Evolutionary conservation across 169 alveolate genomes (phyloP).

Genomic region (Besnoitia besnoiti): DNA sequence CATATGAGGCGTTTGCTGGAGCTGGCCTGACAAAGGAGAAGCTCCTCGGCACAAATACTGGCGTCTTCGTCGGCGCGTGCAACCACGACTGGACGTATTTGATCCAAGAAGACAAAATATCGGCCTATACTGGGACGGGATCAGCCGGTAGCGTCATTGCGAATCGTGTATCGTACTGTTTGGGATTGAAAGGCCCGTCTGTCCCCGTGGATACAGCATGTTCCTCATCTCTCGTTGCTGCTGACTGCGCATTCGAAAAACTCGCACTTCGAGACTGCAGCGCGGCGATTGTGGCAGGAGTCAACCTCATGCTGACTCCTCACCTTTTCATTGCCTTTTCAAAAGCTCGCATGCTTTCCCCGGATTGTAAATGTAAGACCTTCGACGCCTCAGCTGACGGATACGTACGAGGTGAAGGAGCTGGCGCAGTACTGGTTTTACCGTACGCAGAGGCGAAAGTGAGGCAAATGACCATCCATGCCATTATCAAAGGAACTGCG

Average conservation of each 20-base stretch:
- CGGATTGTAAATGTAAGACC: slow-evolving; percentile 80
- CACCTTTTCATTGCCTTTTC: slow-evolving; percentile 79
- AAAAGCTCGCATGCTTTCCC: slow-evolving; percentile 81
- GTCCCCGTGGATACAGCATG: slow-evolving; percentile 82
- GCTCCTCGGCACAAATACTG: slow-evolving; percentile 60
- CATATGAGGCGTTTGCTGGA: slow-evolving; percentile 65
- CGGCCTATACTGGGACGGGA: slow-evolving; percentile 76
- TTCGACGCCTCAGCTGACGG: slow-evolving; percentile 82
- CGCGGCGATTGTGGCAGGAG: slow-evolving; percentile 78
- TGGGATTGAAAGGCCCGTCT: slow-evolving; percentile 79
- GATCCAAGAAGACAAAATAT: slow-evolving; percentile 40
- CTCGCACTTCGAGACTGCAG: slow-evolving; percentile 65
- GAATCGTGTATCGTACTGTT: slow-evolving; percentile 77
- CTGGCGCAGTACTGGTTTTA: slow-evolving; percentile 69
- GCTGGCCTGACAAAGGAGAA: slow-evolving; percentile 68
- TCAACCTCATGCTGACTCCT: slow-evolving; percentile 80
- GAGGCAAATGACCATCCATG: slow-evolving; percentile 45
- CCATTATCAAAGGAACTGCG: slow-evolving; percentile 76
- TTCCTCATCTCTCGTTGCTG: slow-evolving; percentile 82
- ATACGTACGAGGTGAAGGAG: slow-evolving; percentile 81
- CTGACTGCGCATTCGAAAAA: slow-evolving; percentile 75
- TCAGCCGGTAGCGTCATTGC: slow-evolving; percentile 76
- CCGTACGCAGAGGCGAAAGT: slow-evolving; percentile 45
- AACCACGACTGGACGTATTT: slow-evolving; percentile 76
- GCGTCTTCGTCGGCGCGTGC: slow-evolving; percentile 78